phyloP scores from a whole-genome alignment of 768 basidiomycete genomes.

The Lactarius tabidus region DNA sequence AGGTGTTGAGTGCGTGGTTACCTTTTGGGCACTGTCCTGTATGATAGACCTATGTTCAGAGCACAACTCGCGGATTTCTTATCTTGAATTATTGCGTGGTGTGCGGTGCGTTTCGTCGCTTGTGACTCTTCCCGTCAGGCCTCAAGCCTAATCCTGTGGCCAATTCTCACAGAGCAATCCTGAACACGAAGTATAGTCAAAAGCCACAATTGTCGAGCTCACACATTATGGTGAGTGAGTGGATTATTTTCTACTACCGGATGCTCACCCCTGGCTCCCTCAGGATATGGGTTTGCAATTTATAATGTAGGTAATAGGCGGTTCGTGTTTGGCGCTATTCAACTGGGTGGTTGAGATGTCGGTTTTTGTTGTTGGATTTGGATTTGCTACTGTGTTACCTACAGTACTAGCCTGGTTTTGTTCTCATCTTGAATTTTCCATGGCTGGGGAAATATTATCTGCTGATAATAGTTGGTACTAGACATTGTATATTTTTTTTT shows the following conservation, averaged over 20 bases:
- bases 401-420: background rate
- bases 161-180: slow-evolving; percentile 40
- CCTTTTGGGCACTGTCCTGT: background rate
- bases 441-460: background rate
- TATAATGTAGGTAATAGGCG: slow-evolving; percentile 12
- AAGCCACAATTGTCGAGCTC: slow-evolving; percentile 72
- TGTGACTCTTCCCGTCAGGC: background rate
- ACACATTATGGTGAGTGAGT: slow-evolving; percentile 52
- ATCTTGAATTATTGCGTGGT: slow-evolving; percentile 17
- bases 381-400: background rate
- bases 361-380: background rate
- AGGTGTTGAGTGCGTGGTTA: slow-evolving; percentile 43
- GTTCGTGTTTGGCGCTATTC: background rate
- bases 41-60: slow-evolving; percentile 3
- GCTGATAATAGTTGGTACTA: background rate
- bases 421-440: background rate
- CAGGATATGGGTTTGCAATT: slow-evolving; percentile 9
- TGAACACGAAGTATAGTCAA: slow-evolving; percentile 60
- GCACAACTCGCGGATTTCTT: slow-evolving; percentile 38
- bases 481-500: no score
- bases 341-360: background rate
- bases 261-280: background rate
- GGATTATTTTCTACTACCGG: background rate
- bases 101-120: slow-evolving; percentile 12
- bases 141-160: background rate